Percentiles rank a stretch among this genome's conserved stretches.
phyloP scores from a whole-genome alignment of 1,284 basidiomycete genomes.

The Ceratobasidium papillatum region DNA sequence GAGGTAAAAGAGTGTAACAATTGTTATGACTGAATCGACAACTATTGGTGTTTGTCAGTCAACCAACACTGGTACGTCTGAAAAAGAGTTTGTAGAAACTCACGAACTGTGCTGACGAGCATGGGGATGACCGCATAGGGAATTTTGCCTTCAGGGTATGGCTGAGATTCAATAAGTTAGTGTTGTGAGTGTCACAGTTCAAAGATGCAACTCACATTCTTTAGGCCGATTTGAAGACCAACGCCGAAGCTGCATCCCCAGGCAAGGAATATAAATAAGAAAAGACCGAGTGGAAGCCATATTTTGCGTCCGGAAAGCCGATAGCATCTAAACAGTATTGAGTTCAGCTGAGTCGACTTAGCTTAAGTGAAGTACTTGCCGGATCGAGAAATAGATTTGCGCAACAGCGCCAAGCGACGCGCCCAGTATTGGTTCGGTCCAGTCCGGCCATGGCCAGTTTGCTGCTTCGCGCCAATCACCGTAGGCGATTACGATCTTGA shows the following conservation, averaged over 20 bases:
- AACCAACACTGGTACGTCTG: no score
- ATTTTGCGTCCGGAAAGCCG: conserved; percentile 1
- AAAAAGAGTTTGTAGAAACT: not conserved
- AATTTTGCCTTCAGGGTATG: not conserved
- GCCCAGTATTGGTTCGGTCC: conserved; percentile 7
- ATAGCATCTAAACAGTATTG: conserved; percentile 4
- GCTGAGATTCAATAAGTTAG: not conserved
- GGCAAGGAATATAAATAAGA: not conserved
- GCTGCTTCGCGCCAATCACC: conserved; percentile 13
- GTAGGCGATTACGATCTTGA: conserved; percentile 1
- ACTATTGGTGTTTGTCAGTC: not conserved
- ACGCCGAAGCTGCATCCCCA: conserved; percentile 21
- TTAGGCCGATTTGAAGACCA: conserved; percentile 3
- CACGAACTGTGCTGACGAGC: conserved; percentile 12
- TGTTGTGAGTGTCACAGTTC: not conserved
- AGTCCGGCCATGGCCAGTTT: conserved; percentile 21
- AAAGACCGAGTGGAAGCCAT: not conserved
- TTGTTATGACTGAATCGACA: conserved; percentile 12
- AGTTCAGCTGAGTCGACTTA: no score
- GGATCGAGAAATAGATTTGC: conserved; percentile 9
- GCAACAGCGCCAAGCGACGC: conserved; percentile 14
- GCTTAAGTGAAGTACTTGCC: not conserved
- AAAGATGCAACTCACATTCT: not conserved
- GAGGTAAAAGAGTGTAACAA: conserved; percentile 4
- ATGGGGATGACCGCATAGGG: conserved; percentile 16